Base-by-base conservation (phyloP, 768 basidiomycete genomes). In the Gloeopeniophorella convolvens region DNA sequence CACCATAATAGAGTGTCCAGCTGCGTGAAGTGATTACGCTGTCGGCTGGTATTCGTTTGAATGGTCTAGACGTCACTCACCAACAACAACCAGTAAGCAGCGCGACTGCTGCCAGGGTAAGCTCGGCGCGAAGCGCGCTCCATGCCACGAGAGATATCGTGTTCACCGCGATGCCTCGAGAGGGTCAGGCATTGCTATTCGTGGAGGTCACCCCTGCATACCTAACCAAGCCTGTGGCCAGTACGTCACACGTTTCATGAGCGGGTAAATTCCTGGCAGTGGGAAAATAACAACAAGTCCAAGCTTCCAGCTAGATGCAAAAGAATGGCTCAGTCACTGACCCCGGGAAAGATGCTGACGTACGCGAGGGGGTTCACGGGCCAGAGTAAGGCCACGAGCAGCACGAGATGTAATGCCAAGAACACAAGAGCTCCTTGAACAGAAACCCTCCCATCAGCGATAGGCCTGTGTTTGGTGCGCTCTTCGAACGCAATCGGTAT, bases 191-290 rank as follows among this genome's bases (percentile, higher is more conserved):
- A 28, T 37, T n/a, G n/a, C n/a, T n/a, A n/a, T n/a, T n/a, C n/a
- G n/a, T n/a, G n/a, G n/a, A n/a, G n/a, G n/a, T n/a, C n/a, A n/a
- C n/a, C n/a, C n/a, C n/a, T 32, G 40, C 52, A 12, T 48, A 64
- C 63, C 63, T 18, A 65, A 55, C 60, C 60, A 65, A 18, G 61
- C 59, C 43, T 64, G 64, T 8, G 63, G 64, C 62, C 64, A 64
- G 41, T 59, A 59, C 4, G 64, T 65, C 42, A 57, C 51, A 1
- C 64, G 57, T 48, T 65, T 65, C 62, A 65, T 60, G 23, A 65
- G 33, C 3, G 64, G 64, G 34, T 65, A 65, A 4, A 64, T 42
- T 4, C 54, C 59, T 4, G 54, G 56, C 26, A 64, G 42, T 8
- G 58, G 56, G 37, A 62, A 56, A 3, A 65, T 33, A 0, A 51